Conservation (phyloP, 1,139 yeast genomes). For the Yamadazyma trypodendri region DNA sequence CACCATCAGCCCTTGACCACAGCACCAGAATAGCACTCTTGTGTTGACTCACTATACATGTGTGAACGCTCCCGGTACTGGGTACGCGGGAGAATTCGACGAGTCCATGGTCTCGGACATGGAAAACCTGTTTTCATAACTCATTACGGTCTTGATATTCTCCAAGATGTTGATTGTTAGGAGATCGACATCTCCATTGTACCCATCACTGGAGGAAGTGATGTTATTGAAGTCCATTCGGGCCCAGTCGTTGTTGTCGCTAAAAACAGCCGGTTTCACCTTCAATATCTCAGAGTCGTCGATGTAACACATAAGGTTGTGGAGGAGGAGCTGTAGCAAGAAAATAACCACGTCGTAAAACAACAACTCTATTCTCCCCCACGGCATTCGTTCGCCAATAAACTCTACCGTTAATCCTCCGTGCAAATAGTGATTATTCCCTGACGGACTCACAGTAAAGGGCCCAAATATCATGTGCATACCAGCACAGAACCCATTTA, state of each 20-base stretch:
- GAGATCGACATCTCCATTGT: constrained; percentile 38
- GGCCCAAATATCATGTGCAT: constrained; percentile 32
- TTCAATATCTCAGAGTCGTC: constrained; percentile 32
- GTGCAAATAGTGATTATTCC: constrained; percentile 23
- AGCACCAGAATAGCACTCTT: too few relatives aligned
- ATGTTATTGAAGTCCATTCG: not conserved
- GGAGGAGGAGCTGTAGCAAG: constrained; percentile 29
- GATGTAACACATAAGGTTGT: constrained; percentile 31
- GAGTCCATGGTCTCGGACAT: not conserved
- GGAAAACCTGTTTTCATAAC: constrained; percentile 13
- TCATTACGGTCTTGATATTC: constrained; percentile 22
- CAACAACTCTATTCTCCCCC: constrained; percentile 25
- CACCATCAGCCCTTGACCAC: too few relatives aligned
- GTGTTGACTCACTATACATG: not conserved
- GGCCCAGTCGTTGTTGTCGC: not conserved
- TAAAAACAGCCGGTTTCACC: constrained; percentile 6
- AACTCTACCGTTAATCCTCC: constrained; percentile 41
- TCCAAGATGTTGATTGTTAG: constrained; percentile 27
- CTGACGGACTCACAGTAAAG: constrained; percentile 15
- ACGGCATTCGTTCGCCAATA: constrained; percentile 40
- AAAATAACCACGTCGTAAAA: constrained; percentile 27
- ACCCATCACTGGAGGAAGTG: constrained; percentile 31
- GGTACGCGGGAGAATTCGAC: not conserved
- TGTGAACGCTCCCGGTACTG: constrained; percentile 7
- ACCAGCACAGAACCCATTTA: constrained; percentile 25